Evolutionary conservation across 768 basidiomycete species (phyloP), one percentile per base, ranked within the genome.

Genomic region (Suillus tomentosus): DNA sequence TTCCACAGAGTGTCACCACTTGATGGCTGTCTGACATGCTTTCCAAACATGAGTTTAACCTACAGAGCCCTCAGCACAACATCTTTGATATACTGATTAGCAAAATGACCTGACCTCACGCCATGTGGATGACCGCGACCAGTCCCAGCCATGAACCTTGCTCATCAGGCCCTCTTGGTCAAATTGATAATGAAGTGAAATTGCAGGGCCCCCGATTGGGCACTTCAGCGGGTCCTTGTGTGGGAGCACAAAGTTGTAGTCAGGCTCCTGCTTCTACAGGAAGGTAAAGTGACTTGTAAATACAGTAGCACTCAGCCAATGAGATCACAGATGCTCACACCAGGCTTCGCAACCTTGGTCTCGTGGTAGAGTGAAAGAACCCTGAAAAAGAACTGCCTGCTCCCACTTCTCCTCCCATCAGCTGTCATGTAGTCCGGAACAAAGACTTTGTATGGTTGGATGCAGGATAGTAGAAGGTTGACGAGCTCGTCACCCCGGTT

Each of bases 91-190:
- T 43, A 43, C 7, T 43, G 43, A 43, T 43, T 7, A 43, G 43
- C 1, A 43, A 43, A 43, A 43, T 19, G 19, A 43, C 43, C 43
- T 43, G 17, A 43, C 43, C 43, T 43, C 43, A 19, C 7, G 19
- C 43, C 43, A 43, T 43, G 19, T 43, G 43, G 43, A 0, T 3
- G 19, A 43, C 43, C 7, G 17, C 1, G 19, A 19, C 43, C 43
- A 43, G 43, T 43, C 43, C 43, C 19, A 43, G 43, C 19, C 19
- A 43, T 43, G 5, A 13, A 43, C 43, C 43, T 40, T 47, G 47
- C n/a, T n/a, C 47, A 47, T 47, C n/a, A 47, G 47, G 47, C 47
- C 47, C n/a, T 47, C 47, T n/a, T 47, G n/a, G n/a, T 47, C 47
- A 13, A 47, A 47, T 11, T 47, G 47, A 17, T 47, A 47, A 11